Conservation (phyloP, 306 rosid genomes). For the Vigna angularis region DNA sequence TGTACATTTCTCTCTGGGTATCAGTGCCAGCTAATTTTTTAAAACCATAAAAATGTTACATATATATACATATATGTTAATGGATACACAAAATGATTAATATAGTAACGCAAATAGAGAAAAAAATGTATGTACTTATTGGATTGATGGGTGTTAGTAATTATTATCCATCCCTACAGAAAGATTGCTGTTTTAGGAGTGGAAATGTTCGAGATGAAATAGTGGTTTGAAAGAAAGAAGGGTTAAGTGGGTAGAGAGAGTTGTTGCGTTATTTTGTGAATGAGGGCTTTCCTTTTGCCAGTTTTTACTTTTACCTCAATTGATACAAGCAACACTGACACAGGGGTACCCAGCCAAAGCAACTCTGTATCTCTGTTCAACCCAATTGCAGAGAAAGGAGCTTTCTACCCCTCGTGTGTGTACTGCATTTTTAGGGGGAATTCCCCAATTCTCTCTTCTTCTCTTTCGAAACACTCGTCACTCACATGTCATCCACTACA, state of each 20-base stretch:
- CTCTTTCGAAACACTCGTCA: constrained; percentile 14
- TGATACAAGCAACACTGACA: constrained; percentile 47
- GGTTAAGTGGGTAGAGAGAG: constrained; percentile 28
- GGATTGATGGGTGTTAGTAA: neutral
- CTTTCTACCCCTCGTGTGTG: constrained; percentile 55
- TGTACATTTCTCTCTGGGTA: constrained; percentile 31
- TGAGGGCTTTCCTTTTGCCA: constrained; percentile 46
- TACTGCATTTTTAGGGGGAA: constrained; percentile 12
- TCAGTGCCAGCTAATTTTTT: constrained; percentile 37
- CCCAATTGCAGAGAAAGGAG: constrained; percentile 24
- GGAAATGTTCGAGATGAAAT: neutral
- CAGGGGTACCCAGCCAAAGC: constrained; percentile 37
- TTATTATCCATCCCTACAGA: neutral
- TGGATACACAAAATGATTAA: too few relatives aligned
- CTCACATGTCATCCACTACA: constrained; percentile 41
- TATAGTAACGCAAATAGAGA: neutral
- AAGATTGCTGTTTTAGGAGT: constrained; percentile 20
- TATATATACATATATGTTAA: too few relatives aligned
- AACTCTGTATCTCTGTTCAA: constrained; percentile 43
- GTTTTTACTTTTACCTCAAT: constrained; percentile 41
- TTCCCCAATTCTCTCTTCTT: neutral
- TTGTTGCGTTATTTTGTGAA: constrained; percentile 38
- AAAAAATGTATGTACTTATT: too few relatives aligned
- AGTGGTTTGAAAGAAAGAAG: neutral
- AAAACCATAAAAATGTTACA: neutral